Evolutionary conservation across 345 rosid genomes (phyloP).

Genomic region (Dipteronia dyeriana): DNA sequence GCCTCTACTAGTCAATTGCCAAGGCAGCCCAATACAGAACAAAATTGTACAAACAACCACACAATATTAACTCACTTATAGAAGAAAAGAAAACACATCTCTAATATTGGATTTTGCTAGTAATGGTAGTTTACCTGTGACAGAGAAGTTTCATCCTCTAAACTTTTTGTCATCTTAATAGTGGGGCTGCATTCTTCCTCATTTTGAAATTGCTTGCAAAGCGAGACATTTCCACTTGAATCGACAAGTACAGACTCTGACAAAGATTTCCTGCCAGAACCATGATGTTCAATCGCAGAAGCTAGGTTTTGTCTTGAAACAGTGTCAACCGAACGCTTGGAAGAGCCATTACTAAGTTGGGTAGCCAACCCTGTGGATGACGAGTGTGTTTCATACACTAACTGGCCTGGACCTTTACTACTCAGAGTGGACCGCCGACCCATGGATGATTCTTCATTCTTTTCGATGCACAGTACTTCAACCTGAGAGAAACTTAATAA

Average conservation of each 20-base stretch:
- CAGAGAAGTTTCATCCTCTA: conserved; percentile 51
- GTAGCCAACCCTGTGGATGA: conserved; percentile 51
- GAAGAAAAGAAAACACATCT: background rate
- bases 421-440: conserved; percentile 44
- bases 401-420: conserved; percentile 48
- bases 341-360: conserved; percentile 56
- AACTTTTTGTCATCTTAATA: conserved; percentile 46
- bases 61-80: background rate
- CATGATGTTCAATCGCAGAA: conserved; percentile 79
- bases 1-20: background rate
- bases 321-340: conserved; percentile 62
- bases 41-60: background rate
- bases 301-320: conserved; percentile 69
- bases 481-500: conserved; percentile 46
- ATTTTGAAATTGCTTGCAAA: conserved; percentile 70
- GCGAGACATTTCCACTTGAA: conserved; percentile 70
- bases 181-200: conserved; percentile 59
- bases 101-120: background rate
- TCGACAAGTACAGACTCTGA: conserved; percentile 67
- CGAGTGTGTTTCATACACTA: conserved; percentile 52
- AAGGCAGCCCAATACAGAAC: background rate
- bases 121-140: conserved; percentile 40
- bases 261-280: conserved; percentile 88
- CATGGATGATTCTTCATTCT: conserved; percentile 65
- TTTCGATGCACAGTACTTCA: conserved; percentile 72